Base-by-base conservation (phyloP, 805 yeast genomes). In the Zygosaccharomyces pseudorouxii region DNA sequence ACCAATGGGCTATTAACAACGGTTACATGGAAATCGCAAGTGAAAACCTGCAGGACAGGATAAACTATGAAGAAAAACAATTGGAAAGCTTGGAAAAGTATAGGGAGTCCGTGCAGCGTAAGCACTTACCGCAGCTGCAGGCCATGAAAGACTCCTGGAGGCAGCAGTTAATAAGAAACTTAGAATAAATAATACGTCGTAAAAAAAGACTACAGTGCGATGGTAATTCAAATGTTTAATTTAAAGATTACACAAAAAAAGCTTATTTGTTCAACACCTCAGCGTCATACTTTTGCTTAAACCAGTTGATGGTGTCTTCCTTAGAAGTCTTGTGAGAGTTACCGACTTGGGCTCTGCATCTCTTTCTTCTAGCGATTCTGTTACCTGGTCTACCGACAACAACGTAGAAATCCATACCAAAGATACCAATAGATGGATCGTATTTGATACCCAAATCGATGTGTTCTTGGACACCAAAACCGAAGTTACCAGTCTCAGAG, bases 331-430 rank as follows among this genome's bases (percentile, higher is more conserved):
- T 81, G 87, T 93, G 99, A 71, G 80, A 69, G 84, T 86, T 83
- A 79, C 99, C 99, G 67, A 93, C 80, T 67, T 76, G 78, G 69
- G 89, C 79, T 73, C 82, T 80, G 73, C 86, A 79, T 81, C 96
- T 88, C 95, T 93, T 93, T 86, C 93, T 86, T 84, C 98, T 92
- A 71, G 98, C 82, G 68, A 93, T 87, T 81, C 99, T 88, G 82
- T 82, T 85, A 80, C 99, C 99, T 73, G 97, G 93, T 81, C 99
- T 92, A 76, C 97, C 97, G 81, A 93, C 80, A 72, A 92, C 97
- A 73, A 93, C 89, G 90, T 90, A 93, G 89, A 93, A 93, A 80
- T 93, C 99, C 95, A 86, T 93, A 85, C 99, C 99, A 93, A 92
- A 93, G 75, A 93, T 93, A 76, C 98, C 98, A 71, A 93, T 93